phyloP scores from a whole-genome alignment of 441 rosid genomes.

The Gossypium schwendimanii region DNA sequence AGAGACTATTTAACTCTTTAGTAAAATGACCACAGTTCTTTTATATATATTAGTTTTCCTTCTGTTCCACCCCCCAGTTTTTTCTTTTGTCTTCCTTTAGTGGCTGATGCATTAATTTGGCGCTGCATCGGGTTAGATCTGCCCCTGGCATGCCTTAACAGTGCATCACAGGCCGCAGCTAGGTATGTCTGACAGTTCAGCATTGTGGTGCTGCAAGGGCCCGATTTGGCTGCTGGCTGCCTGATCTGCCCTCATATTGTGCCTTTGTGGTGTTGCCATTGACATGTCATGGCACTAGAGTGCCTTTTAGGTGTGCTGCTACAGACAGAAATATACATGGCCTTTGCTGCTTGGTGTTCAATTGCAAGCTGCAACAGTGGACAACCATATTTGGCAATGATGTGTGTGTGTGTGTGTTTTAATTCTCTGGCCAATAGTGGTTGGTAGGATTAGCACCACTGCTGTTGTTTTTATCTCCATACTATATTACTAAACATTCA shows the following conservation, averaged over 20 bases:
- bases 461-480: neutral
- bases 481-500: neutral
- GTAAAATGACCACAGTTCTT: neutral
- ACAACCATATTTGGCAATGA: neutral
- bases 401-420: neutral
- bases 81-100: neutral
- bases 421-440: neutral
- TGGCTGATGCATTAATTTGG: neutral
- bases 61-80: neutral
- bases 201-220: neutral
- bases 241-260: neutral
- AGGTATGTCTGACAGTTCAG: neutral
- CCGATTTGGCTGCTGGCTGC: neutral
- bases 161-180: neutral
- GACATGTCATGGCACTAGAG: neutral
- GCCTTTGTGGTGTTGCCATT: constrained; percentile 1
- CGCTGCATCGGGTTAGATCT: neutral
- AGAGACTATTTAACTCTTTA: neutral
- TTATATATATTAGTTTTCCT: neutral
- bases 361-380: neutral
- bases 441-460: neutral
- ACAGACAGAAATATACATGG: neutral
- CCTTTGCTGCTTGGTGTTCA: neutral
- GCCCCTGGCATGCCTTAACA: neutral
- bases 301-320: neutral